These are phyloP conservation scores for Fraxinus floribunda DNA, from an alignment of 305 asterid genomes.

Conservation along the genomic window DNA sequence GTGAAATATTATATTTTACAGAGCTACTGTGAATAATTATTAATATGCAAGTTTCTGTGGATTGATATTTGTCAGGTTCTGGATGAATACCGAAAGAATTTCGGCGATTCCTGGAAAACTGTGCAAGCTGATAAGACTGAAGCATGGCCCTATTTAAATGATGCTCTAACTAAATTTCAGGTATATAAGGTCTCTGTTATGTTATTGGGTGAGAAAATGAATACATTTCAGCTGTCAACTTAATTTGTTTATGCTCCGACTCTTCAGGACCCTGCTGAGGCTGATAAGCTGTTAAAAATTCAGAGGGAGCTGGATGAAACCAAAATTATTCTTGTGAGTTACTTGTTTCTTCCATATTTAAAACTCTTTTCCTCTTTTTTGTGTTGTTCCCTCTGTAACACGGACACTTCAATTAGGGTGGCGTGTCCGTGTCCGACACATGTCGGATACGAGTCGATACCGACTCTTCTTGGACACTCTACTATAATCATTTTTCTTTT, in stretches of 20 bases:
- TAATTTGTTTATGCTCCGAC: conserved; percentile 9
- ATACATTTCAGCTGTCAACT: background rate
- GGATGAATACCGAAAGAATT: conserved; percentile 78
- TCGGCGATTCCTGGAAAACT: conserved; percentile 79
- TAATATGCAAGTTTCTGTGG: background rate
- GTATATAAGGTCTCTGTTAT: conserved; percentile 28
- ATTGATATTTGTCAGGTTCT: conserved; percentile 57
- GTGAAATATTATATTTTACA: too few species aligned
- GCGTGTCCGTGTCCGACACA: too few species aligned
- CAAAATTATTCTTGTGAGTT: conserved; percentile 85
- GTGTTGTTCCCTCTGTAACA: too few species aligned
- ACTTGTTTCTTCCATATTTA: conserved; percentile 10
- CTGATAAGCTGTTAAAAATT: conserved; percentile 85
- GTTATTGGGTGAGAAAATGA: background rate
- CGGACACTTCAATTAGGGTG: too few species aligned
- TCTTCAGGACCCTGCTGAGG: conserved; percentile 89
- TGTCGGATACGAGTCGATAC: too few species aligned
- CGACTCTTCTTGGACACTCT: too few species aligned
- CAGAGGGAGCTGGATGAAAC: conserved; percentile 96
- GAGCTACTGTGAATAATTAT: too few species aligned
- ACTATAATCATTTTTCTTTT: too few species aligned
- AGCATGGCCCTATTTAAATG: conserved; percentile 74
- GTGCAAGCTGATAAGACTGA: conserved; percentile 55
- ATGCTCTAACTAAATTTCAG: conserved; percentile 76
- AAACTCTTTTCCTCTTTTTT: background rate